Percentiles rank a stretch among this genome's conserved stretches.
Evolutionary conservation across 2,329 filamentous ascomycete genomes (phyloP).

Genomic region (Xylariaceae sp.): DNA sequence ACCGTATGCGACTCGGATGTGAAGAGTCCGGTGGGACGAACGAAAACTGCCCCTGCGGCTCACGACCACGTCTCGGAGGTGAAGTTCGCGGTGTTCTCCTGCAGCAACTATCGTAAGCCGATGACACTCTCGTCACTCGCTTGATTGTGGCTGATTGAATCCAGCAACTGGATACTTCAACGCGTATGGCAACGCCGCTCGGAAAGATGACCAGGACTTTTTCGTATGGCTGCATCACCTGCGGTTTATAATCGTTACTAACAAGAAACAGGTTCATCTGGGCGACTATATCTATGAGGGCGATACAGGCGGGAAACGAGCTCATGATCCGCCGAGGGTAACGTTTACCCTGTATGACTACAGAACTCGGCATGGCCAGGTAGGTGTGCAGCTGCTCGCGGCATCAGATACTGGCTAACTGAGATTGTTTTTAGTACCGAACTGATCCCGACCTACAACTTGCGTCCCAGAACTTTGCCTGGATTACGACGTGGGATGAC

Average conservation of each 20-base stretch:
- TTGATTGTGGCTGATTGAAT: background rate
- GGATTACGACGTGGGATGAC: constrained; percentile 45
- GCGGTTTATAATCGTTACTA: background rate
- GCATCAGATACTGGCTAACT: background rate
- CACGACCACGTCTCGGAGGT: constrained; percentile 29
- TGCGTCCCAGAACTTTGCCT: constrained; percentile 38
- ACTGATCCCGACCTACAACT: constrained; percentile 39
- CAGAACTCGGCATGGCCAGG: constrained; percentile 37
- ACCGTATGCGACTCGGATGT: constrained; percentile 31
- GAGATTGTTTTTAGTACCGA: constrained; percentile 33
- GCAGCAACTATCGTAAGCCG: constrained; percentile 32
- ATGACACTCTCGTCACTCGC: background rate
- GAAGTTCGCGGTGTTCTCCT: constrained; percentile 33
- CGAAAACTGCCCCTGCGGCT: constrained; percentile 32
- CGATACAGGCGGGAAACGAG: constrained; percentile 30
- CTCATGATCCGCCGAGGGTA: constrained; percentile 25
- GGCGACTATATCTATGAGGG: constrained; percentile 63
- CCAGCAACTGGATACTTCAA: constrained; percentile 44
- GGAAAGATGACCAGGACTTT: constrained; percentile 43
- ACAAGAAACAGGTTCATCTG: constrained; percentile 26
- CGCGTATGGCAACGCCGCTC: constrained; percentile 40
- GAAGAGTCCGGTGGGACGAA: constrained; percentile 31
- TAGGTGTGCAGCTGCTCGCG: constrained; percentile 14
- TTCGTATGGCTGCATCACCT: constrained; percentile 33
- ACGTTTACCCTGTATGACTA: constrained; percentile 39